Evolutionary conservation across 1,284 basidiomycete genomes (phyloP), one percentile per base, ranked within the genome.

Genomic region (Chalciporus piperatoides): DNA sequence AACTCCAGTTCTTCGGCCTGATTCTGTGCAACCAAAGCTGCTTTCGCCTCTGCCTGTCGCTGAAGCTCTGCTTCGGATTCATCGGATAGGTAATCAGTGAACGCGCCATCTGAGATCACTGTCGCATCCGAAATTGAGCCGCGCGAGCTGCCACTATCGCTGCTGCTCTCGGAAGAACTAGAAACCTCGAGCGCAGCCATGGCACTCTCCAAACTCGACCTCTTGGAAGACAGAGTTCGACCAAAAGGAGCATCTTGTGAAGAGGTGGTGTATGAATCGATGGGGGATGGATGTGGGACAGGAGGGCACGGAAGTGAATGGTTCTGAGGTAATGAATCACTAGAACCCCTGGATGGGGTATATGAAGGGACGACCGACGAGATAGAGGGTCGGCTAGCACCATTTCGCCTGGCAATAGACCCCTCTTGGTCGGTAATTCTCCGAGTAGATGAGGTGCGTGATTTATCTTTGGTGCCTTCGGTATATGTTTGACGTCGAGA

Each of bases 1-100:
- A 90, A 90, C 64, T 90, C 87, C 56, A 78, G 70, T 61, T 90
- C 88, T 65, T 90, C 87, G 46, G 80, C 78, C 57, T 85, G 82
- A 54, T 79, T 86, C 69, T 89, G 84, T n/a, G 86, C 86, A 15
- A 86, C 65, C 41, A 86, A 62, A 5, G 81, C 84, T 2, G 88
- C 88, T 56, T 78, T 80, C 23, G 79, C 80, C 60, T 90, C 88
- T 9, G 87, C 87, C 67, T 90, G 87, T 52, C 86, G 75, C 68
- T 90, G 87, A 48, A 90, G 68, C 65, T 90, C 87, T 37, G 82
- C 86, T 59, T 90, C 87, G 12, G 86, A 89, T 67, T 90, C 87
- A 61, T 90, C 87, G 21, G 88, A 90, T 25, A 90, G 68, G 65
- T 90, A 90, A 63, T 90, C 87, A 8, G 87, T 90, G 60, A 90